Percentiles rank a stretch among this genome's conserved stretches.
Conservation (phyloP, 2,329 filamentous ascomycete genomes). For the Sarocladium brachiariae region DNA sequence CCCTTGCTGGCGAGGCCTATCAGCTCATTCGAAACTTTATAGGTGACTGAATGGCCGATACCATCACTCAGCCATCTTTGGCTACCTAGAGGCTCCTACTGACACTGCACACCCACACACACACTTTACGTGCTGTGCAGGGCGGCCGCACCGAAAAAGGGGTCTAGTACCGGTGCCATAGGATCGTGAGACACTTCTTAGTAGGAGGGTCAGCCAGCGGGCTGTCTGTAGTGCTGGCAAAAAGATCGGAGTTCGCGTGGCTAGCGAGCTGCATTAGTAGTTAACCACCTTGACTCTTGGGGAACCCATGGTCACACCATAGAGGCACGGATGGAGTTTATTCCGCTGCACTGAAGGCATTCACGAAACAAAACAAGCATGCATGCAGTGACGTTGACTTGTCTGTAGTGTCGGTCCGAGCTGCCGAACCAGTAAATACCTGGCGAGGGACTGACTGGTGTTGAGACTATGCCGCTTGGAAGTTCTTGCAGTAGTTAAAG, state of each 20-base stretch:
- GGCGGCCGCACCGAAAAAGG: background rate
- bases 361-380: background rate
- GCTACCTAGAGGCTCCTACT: no score
- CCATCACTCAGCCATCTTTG: no score
- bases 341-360: background rate
- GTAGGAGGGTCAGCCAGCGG: background rate
- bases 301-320: background rate
- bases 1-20: no score
- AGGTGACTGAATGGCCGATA: no score
- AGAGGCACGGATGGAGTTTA: background rate
- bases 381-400: background rate
- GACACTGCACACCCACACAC: no score
- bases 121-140: background rate
- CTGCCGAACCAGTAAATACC: background rate
- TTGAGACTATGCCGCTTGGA: background rate
- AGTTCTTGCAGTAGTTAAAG: background rate
- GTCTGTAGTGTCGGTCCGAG: background rate
- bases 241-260: background rate
- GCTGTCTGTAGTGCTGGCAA: background rate
- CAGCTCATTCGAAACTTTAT: no score
- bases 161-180: background rate
- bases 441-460: background rate
- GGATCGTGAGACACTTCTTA: background rate
- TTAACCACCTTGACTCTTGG: background rate
- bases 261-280: background rate